A percentile compares a stretch with the other conserved stretches of the same genome.
Conservation (phyloP, 495 filamentous ascomycete species). For the Trichoderma erinaceum region DNA sequence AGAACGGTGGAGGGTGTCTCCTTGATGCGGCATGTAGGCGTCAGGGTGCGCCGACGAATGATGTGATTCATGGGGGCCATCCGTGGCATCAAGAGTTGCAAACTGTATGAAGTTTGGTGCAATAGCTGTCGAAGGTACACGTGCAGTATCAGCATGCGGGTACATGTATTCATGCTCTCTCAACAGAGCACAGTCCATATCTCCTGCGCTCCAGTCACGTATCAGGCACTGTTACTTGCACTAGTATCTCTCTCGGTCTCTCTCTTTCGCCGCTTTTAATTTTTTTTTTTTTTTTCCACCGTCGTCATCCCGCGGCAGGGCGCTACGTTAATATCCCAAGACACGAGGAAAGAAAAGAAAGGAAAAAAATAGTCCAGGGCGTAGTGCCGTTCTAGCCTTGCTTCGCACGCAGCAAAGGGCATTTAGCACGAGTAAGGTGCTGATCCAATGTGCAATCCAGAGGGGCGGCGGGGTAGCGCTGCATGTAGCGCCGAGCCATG, state of each 20-base stretch:
- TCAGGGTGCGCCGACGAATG: not conserved
- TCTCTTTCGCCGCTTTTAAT: not conserved
- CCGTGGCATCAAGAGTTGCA: no score
- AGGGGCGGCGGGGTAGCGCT: constrained; percentile 12
- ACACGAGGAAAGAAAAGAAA: not conserved
- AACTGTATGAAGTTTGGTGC: no score
- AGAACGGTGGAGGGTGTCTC: not conserved
- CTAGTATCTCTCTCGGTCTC: not conserved
- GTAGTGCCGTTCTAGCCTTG: not conserved
- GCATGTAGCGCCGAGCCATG: constrained; percentile 1
- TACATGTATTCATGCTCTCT: no score
- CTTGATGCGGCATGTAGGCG: not conserved
- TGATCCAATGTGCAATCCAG: constrained; percentile 11
- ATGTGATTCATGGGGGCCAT: no score
- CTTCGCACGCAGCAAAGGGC: constrained; percentile 3
- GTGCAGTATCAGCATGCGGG: no score
- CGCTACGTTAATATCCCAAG: no score
- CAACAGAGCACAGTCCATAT: no score
- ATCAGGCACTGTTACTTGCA: no score
- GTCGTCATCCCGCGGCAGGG: no score
- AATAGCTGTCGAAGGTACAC: no score
- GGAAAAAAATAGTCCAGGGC: not conserved
- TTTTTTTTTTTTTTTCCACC: not conserved
- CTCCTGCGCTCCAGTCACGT: no score
- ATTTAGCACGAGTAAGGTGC: constrained; percentile 8